These are phyloP conservation scores for Aristolochia contorta DNA, from an alignment of 164 flowering plant species.

Conservation along the genomic window DNA sequence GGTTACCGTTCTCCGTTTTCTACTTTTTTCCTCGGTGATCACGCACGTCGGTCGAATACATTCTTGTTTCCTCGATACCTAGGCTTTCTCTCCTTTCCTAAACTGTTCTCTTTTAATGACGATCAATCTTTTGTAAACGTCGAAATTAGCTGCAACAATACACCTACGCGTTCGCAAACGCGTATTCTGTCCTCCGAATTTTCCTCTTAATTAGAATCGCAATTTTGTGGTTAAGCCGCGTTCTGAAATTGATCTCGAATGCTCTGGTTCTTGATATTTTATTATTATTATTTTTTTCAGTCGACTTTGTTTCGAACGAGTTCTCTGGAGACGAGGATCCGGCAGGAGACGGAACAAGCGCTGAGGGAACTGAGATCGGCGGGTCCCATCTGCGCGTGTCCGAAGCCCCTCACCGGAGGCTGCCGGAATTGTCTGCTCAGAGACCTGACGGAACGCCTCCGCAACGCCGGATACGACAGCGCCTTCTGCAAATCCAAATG, in stretches of 20 bases:
- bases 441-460: constrained; percentile 40
- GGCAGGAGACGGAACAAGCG: constrained; percentile 46
- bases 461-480: constrained; percentile 39
- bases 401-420: constrained; percentile 22
- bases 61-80: no score
- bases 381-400: constrained; percentile 36
- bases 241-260: no score
- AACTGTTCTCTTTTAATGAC: no score
- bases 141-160: neutral
- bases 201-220: neutral
- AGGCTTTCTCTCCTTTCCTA: no score
- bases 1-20: no score
- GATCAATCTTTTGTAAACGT: neutral
- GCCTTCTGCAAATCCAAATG: constrained; percentile 76
- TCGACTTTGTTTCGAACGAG: constrained; percentile 46
- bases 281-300: constrained; percentile 41
- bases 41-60: no score
- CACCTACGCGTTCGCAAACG: no score
- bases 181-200: neutral
- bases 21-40: no score
- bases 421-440: constrained; percentile 57
- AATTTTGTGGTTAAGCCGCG: no score
- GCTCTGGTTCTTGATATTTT: neutral
- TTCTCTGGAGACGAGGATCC: constrained; percentile 47
- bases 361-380: constrained; percentile 26